Evolutionary conservation across 495 filamentous ascomycete species (phyloP), one percentile per base, ranked within the genome.

Genomic region (Penicillium coffeae): DNA sequence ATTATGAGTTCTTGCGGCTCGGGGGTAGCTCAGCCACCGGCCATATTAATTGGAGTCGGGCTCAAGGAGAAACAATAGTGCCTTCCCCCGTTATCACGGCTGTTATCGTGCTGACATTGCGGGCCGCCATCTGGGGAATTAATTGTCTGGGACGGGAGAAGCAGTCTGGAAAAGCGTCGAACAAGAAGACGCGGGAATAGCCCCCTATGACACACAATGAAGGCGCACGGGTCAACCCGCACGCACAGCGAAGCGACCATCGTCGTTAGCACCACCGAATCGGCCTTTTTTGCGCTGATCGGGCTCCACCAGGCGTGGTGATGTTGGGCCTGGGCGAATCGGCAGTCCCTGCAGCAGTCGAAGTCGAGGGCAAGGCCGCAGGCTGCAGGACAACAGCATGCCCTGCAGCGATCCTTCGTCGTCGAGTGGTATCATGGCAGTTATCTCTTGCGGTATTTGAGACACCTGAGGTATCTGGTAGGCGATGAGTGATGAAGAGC

Each of bases 211-310:
- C 40, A 43, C 20, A 21, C 22, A 21, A n/a, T 25, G 13, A 6
- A 9, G 20, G 40, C 34, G 42, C 30, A 45, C 42, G 42, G 42
- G 22, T 43, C 41, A 43, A 7, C 25, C 12, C 14, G 21, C 20
- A 42, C 9, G 22, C 41, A 30, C 1, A 43, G 22, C 41, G 2
- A 43, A 16, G 37, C 15, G 15, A 38, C 35, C 21, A 32, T 30
- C 1, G 34, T 45, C 21, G 38, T 19, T 16, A 5, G 38, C 2
- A 4, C 20, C 27, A 50, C 51, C 40, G 27, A 55, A 55, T 42
- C 38, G 47, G 52, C 38, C 30, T 39, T 37, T 48, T 39, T n/a
- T 30, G 33, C 13, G 54, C 45, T 38, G 54, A 56, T 56, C 54
- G 27, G 16, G 8, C 45, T 50, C 51, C 54, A 38, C 44, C 8